Percentiles rank a stretch among this genome's conserved stretches.
Evolutionary conservation across 2,329 filamentous ascomycete genomes (phyloP).

Genomic region (Allantophomopsis lycopodina): DNA sequence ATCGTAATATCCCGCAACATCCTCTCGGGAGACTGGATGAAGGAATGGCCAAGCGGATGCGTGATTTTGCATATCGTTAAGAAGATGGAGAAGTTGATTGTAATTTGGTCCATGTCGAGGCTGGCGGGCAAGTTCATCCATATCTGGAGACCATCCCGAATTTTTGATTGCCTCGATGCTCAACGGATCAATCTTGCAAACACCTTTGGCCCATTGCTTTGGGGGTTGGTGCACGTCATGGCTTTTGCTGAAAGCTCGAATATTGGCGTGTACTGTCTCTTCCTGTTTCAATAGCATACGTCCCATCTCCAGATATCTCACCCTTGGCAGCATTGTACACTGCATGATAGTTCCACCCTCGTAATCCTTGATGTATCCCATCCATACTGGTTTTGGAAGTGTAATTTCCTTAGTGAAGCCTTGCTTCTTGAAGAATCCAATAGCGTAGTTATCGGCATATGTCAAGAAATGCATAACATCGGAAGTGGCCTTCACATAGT

Average conservation of each 20-base stretch:
- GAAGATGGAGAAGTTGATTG: slow-evolving; percentile 80
- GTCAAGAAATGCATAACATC: slow-evolving; percentile 98
- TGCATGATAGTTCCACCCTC: slow-evolving; percentile 99
- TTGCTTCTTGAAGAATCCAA: slow-evolving; percentile 98
- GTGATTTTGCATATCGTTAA: slow-evolving; percentile 93
- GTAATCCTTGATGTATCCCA: slow-evolving; percentile 99
- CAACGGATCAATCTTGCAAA: slow-evolving; percentile 68
- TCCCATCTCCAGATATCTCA: slow-evolving; percentile 84
- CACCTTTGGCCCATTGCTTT: slow-evolving; percentile 68
- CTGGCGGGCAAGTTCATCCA: slow-evolving; percentile 92
- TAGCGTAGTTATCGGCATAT: slow-evolving; percentile 97
- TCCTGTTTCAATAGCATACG: slow-evolving; percentile 97
- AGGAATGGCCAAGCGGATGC: slow-evolving; percentile 90
- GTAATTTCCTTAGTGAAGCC: slow-evolving; percentile 98
- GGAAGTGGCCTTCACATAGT: slow-evolving; percentile 95
- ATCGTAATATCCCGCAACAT: slow-evolving; percentile 97
- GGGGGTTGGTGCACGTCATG: slow-evolving; percentile 81
- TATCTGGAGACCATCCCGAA: slow-evolving; percentile 91
- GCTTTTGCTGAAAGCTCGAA: slow-evolving; percentile 77
- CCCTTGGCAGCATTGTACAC: slow-evolving; percentile 89
- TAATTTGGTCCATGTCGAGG: slow-evolving; percentile 94
- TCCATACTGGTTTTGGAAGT: slow-evolving; percentile 80
- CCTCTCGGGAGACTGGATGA: slow-evolving; percentile 84
- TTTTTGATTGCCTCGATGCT: slow-evolving; percentile 78
- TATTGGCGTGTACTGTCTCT: slow-evolving; percentile 88